Conservation (phyloP, 139 green algal genomes). For the Protoeuglena noctilucae region DNA sequence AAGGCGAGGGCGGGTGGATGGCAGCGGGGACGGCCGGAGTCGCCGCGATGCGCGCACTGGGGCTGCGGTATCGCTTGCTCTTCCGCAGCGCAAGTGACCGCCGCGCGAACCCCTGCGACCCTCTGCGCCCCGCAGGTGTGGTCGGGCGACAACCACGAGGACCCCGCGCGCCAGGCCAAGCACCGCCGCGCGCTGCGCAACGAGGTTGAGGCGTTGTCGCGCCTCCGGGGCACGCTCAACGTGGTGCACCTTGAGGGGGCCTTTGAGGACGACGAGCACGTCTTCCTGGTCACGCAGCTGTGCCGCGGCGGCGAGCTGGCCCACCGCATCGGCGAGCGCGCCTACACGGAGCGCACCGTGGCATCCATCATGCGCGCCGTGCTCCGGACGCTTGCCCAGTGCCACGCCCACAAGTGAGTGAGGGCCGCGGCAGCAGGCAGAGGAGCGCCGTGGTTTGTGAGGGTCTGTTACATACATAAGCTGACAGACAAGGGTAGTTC, state of each 20-base stretch:
- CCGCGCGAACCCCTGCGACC: not conserved
- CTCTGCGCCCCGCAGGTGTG: slow-evolving; percentile 44
- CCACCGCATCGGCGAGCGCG: slow-evolving; percentile 35
- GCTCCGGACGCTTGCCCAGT: slow-evolving; percentile 52
- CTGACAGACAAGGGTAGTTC: no score
- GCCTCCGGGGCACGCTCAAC: slow-evolving; percentile 59
- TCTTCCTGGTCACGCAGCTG: slow-evolving; percentile 78
- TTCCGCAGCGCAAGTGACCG: not conserved
- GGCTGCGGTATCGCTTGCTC: not conserved
- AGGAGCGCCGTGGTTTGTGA: no score
- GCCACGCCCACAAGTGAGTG: slow-evolving; percentile 43
- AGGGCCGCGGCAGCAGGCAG: no score
- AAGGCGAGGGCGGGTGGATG: no score
- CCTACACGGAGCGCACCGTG: slow-evolving; percentile 65
- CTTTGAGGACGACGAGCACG: slow-evolving; percentile 54
- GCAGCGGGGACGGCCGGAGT: no score
- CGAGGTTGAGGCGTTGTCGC: slow-evolving; percentile 40
- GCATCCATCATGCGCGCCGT: slow-evolving; percentile 51
- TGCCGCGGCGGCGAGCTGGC: slow-evolving; percentile 68
- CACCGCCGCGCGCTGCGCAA: slow-evolving; percentile 62
- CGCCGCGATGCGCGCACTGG: no score
- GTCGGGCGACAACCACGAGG: slow-evolving; percentile 35
- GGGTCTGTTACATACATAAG: no score
- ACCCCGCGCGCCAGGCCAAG: slow-evolving; percentile 31
- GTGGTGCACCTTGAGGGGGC: slow-evolving; percentile 51